A percentile compares a stretch with the other conserved stretches of the same genome.
Conservation (phyloP, 352 stramenopile species). For the Globisporangium solare region DNA sequence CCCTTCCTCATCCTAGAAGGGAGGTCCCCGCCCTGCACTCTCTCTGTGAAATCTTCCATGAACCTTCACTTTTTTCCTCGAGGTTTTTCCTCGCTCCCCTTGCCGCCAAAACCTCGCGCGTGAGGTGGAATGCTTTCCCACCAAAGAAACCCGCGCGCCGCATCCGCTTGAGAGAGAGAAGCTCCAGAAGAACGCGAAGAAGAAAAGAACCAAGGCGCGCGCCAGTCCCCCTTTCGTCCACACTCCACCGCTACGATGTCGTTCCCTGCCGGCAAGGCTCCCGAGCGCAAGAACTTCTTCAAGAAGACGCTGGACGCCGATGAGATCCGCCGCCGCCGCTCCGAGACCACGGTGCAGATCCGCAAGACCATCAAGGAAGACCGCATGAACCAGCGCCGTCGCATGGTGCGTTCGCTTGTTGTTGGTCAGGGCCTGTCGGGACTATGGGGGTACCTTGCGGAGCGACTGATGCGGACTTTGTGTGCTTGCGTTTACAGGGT, state of each 20-base stretch:
- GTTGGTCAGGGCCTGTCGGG: constrained; percentile 7
- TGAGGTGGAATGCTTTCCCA: constrained; percentile 1
- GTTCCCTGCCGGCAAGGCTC: constrained; percentile 60
- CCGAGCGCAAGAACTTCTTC: constrained; percentile 79
- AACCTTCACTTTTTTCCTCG: constrained; percentile 1
- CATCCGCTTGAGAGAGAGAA: constrained; percentile 2
- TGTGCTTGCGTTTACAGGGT: constrained; percentile 6
- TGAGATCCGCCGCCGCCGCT: constrained; percentile 63
- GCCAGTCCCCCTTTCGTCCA: neutral
- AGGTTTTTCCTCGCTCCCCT: constrained; percentile 5
- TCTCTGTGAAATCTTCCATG: neutral
- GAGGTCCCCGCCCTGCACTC: neutral
- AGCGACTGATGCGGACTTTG: constrained; percentile 4
- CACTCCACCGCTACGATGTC: constrained; percentile 34
- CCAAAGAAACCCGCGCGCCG: neutral
- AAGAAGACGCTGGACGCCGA: constrained; percentile 88
- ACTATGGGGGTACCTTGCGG: neutral
- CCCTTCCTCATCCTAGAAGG: too few relatives aligned
- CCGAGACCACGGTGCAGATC: constrained; percentile 84
- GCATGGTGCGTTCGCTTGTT: constrained; percentile 53
- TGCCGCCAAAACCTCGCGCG: neutral
- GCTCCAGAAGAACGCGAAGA: neutral
- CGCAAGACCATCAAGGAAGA: constrained; percentile 85
- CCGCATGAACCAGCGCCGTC: constrained; percentile 78
- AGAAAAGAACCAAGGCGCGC: neutral